Evolutionary conservation across 441 rosid genomes (phyloP), one percentile per base, ranked within the genome.

Genomic region (Heliophila coronopifolia): DNA sequence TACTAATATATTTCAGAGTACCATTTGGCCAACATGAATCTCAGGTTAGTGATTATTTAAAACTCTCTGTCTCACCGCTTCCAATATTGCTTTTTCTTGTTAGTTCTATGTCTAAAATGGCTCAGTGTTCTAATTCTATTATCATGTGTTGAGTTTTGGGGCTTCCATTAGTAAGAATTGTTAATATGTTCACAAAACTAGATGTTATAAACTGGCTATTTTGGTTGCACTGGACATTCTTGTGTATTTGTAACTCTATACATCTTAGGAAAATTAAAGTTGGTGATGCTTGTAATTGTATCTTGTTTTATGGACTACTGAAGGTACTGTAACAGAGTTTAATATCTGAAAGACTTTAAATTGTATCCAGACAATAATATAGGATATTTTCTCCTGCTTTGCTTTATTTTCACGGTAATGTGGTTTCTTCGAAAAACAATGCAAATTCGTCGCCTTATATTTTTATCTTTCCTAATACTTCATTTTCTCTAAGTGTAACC

Each of bases 11-110:
- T 50, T 75, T 50, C 86, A 89, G 99, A 84, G 66, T 72, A 64
- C 74, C 80, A 30, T 63, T 74, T 35, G 78, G 60, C 62, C 69
- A 71, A 58, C 91, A 79, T 66, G 67, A 73, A 50, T 61, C 94
- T 67, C 93, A 89, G 88, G 95, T 84, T 50, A 66, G 73, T 40
- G 13, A 42, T 19, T 35, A 20, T 19, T 49, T 40, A 44, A 6
- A 48, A 10, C 35, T 64, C 28, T 48, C 31, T 34, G 34, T 58
- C 28, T 37, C 24, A 44, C 23, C 20, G 30, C 34, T 50, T 47
- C 33, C 39, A 51, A n/a, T 16, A 9, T 28, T 37, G 27, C 38
- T 33, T 57, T 56, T 8, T 28, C 35, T 24, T 24, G 18, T 14
- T 30, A 14, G 43, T 30, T 62, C 33, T 33, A 39, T 25, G 37